Evolutionary conservation across 352 stramenopile genomes (phyloP).

Genomic region (Phytopythium helicoides): DNA sequence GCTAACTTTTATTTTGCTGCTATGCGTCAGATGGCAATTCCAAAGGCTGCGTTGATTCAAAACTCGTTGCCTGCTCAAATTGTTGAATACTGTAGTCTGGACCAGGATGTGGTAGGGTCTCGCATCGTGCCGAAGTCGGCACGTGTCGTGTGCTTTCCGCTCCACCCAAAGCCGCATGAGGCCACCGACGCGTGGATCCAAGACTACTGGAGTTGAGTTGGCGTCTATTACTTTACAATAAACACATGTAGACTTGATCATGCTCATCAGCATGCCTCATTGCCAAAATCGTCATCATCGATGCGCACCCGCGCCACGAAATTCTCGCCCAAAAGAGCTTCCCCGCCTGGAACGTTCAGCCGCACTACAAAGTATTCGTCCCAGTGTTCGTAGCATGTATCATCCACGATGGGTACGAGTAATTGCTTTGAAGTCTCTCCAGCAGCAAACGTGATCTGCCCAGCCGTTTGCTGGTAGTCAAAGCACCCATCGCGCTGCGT

Average conservation of each 20-base stretch:
- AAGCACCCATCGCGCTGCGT: slow-evolving; percentile 58
- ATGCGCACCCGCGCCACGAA: slow-evolving; percentile 90
- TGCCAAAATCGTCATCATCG: slow-evolving; percentile 91
- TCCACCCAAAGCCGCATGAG: slow-evolving; percentile 75
- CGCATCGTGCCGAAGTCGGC: slow-evolving; percentile 19
- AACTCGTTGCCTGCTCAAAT: slow-evolving; percentile 43
- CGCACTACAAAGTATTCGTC: slow-evolving; percentile 91
- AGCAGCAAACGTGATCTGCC: slow-evolving; percentile 88
- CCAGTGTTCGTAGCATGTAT: slow-evolving; percentile 88
- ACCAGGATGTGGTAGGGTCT: slow-evolving; percentile 5
- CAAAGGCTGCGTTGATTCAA: slow-evolving; percentile 34
- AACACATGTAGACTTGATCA: too few species aligned
- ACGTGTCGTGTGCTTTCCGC: slow-evolving; percentile 77
- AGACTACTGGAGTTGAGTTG: slow-evolving; percentile 33
- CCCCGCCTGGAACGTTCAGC: slow-evolving; percentile 89
- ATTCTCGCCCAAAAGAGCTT: slow-evolving; percentile 86
- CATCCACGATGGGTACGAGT: slow-evolving; percentile 92
- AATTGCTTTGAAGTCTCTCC: slow-evolving; percentile 87
- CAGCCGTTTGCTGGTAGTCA: slow-evolving; percentile 76
- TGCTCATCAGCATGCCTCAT: slow-evolving; percentile 20
- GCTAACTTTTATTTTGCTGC: too few species aligned
- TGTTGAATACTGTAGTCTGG: slow-evolving; percentile 67
- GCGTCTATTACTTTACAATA: background rate
- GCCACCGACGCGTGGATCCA: slow-evolving; percentile 43
- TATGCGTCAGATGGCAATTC: slow-evolving; percentile 33